These are phyloP conservation scores for Lagenaria siceraria DNA, from an alignment of 306 rosid genomes.

Conservation along the genomic window DNA sequence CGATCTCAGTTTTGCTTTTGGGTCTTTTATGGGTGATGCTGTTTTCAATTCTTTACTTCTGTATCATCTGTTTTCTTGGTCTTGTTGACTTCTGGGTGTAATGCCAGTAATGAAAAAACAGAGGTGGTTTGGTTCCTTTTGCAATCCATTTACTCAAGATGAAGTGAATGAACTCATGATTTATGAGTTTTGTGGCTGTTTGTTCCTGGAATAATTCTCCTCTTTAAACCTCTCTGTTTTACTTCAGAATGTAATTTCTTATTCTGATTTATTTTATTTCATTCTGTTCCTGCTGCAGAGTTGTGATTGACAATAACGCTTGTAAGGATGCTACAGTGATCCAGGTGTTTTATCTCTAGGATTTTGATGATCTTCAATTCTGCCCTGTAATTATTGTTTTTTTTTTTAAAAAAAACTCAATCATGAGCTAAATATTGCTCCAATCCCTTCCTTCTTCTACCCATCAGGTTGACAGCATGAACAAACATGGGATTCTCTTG, in stretches of 20 bases:
- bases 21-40: background rate
- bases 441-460: background rate
- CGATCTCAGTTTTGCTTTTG: background rate
- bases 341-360: constrained; percentile 29
- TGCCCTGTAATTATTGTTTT: background rate
- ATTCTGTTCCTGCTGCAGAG: constrained; percentile 38
- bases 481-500: constrained; percentile 81
- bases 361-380: background rate
- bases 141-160: background rate
- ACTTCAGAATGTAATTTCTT: background rate
- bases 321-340: constrained; percentile 73
- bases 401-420: background rate
- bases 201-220: background rate
- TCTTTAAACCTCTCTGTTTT: background rate
- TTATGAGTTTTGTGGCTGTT: background rate
- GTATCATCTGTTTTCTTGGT: background rate
- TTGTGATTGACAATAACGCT: constrained; percentile 76
- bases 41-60: no score
- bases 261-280: constrained; percentile 13
- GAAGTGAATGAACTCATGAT: background rate
- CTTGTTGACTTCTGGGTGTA: background rate
- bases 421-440: background rate
- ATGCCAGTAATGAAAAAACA: background rate
- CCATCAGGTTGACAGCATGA: constrained; percentile 76
- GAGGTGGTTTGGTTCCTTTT: background rate